phyloP scores from a whole-genome alignment of 2,329 filamentous ascomycete species.

The Nannizzia gypsea region DNA sequence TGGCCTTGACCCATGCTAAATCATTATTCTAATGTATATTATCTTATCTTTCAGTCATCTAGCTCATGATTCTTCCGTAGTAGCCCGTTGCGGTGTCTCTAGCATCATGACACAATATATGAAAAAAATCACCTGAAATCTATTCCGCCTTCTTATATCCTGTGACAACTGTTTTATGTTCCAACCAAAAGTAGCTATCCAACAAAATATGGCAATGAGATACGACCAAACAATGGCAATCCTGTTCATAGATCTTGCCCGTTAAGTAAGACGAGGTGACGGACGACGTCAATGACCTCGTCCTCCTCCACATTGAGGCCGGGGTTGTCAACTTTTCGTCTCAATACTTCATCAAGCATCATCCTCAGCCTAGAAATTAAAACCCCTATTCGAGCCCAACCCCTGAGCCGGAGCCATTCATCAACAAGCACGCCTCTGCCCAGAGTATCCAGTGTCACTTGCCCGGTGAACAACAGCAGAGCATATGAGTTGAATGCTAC shows the following conservation, averaged over 20 bases:
- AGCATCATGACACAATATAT: neutral
- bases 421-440: constrained; percentile 82
- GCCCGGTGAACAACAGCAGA: constrained; percentile 75
- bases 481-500: constrained; percentile 73
- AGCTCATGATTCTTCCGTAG: neutral
- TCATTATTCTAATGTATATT: constrained; percentile 1
- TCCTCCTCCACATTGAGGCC: constrained; percentile 40
- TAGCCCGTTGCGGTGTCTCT: too few species aligned
- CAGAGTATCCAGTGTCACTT: constrained; percentile 73
- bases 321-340: constrained; percentile 67
- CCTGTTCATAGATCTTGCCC: constrained; percentile 53
- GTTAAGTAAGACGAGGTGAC: constrained; percentile 75
- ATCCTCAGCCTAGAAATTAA: constrained; percentile 69
- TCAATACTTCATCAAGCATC: constrained; percentile 78
- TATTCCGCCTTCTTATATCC: neutral
- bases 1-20: neutral
- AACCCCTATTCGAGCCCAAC: constrained; percentile 92
- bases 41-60: neutral
- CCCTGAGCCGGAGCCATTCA: constrained; percentile 73
- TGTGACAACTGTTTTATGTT: neutral
- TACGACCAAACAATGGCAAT: neutral
- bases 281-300: constrained; percentile 60
- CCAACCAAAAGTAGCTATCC: neutral
- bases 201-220: neutral
- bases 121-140: neutral